Base-by-base conservation (phyloP, 305 asterid genomes). In the Rubia tinctorum region DNA sequence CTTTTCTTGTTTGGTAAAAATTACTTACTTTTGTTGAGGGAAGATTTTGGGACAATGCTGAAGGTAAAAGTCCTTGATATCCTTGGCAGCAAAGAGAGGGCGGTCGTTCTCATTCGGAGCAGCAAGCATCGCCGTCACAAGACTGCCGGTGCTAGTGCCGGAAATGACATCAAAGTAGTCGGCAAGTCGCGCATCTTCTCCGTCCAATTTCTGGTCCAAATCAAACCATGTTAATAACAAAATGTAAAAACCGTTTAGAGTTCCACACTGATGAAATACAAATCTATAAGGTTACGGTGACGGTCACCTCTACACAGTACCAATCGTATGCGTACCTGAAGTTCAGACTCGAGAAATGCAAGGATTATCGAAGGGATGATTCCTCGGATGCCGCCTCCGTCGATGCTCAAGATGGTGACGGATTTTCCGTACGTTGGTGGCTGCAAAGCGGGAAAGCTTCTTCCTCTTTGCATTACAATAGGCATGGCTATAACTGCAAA, bases 341-440 rank as follows among this genome's bases (percentile, higher is more conserved):
- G 86, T 45, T 81, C 79, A 4, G 80, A 71, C 70, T 85, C 89
- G 43, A 85, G 79, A 69, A 73, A 77, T 4, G 20, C 81, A 9
- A 85, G 86, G 18, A 85, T 79, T 7, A 75, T 77, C 3, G 80
- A 84, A 11, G 88, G 89, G 66, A 86, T 83, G 62, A 86, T 75
- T 71, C 87, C 87, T 68, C 86, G 67, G 17, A 83, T 40, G 5
- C 89, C 89, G 63, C 89, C 87, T 20, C 89, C 89, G 69, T 86
- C 86, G 25, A 86, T 83, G 69, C 84, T 79, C 15, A 86, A 79
- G 51, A 86, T 34, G 14, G 81, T 74, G 55, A 83, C 47, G 17
- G 63, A 43, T 17, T 79, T 77, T 43, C 85, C 87, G 4, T 61
- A 76, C 25, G 80, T 73, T 60, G 75, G 75, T 20, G 79, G 68